phyloP scores from a whole-genome alignment of 2,329 filamentous ascomycete genomes.

The Ophiocordyceps sinensis region DNA sequence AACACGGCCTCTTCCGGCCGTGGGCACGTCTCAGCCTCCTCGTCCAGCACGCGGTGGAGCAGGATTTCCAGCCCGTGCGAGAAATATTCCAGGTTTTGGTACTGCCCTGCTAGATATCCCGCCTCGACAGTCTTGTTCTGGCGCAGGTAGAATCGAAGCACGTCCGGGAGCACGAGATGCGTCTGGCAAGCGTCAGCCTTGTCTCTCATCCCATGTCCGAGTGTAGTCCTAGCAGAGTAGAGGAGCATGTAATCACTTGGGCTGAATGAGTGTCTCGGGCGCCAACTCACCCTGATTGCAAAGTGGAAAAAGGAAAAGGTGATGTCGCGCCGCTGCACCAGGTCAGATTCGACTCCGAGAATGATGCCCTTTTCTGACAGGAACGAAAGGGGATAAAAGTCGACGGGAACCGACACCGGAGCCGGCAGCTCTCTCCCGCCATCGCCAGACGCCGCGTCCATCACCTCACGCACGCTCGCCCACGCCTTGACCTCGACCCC shows the following conservation, averaged over 20 bases:
- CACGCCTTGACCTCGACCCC: constrained; percentile 75
- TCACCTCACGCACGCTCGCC: constrained; percentile 75
- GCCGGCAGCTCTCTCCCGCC: constrained; percentile 54
- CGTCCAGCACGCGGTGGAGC: constrained; percentile 83
- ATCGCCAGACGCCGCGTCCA: constrained; percentile 55
- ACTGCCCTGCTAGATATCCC: constrained; percentile 68
- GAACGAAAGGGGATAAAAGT: constrained; percentile 88
- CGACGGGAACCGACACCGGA: constrained; percentile 66
- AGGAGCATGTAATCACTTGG: too few species aligned
- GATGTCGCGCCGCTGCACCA: constrained; percentile 85
- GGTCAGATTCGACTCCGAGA: constrained; percentile 78
- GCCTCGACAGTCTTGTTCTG: constrained; percentile 69
- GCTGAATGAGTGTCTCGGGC: too few species aligned
- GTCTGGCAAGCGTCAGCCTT: constrained; percentile 37
- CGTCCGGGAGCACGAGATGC: constrained; percentile 80
- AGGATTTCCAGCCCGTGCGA: constrained; percentile 85
- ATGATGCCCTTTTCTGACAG: constrained; percentile 82
- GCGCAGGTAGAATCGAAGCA: constrained; percentile 66
- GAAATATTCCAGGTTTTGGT: constrained; percentile 80
- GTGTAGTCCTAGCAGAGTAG: too few species aligned
- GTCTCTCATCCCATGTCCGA: too few species aligned
- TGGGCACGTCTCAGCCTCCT: constrained; percentile 68
- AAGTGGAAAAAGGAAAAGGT: constrained; percentile 85
- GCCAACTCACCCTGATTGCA: constrained; percentile 61
- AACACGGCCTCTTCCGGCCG: constrained; percentile 49